Evolutionary conservation across 352 stramenopile species (phyloP), one percentile per base, ranked within the genome.

Genomic region (Phytophthora citrophthora): DNA sequence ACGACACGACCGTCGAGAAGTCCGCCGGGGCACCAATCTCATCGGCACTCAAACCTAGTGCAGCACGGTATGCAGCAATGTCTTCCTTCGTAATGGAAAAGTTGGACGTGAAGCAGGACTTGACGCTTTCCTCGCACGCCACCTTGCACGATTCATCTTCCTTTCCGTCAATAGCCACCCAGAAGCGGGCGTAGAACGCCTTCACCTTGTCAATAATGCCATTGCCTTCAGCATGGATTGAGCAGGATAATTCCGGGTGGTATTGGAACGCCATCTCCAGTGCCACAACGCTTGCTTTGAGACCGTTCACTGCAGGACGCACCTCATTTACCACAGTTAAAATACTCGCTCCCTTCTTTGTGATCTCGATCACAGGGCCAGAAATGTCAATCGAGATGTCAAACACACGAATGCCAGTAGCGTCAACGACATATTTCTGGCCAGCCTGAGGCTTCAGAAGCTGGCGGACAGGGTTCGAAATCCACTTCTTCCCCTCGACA

Each of bases 1-100:
- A 97, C 47, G 72, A 83, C 11, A 82, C 85, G 47, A 96, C 86
- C 8, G 85, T 94, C 32, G 77, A 81, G 48, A 95, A 95, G 36
- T 96, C 89, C 3, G 77, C 72, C 2, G 88, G 86, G 13, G 78
- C 81, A 2, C 68, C 73, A 0, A 29, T 44, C n/a, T 71, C 74
- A 6, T 64, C 64, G 20, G 46, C 62, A 18, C 27, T 40, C 5
- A 94, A 63, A 32, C 72, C 70, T 16, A 95, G 61, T 6, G 85
- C 72, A 26, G 70, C 60, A 34, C 88, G 83, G 68, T 94, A 95
- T 4, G 72, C 64, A 20, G 69, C 51, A 48, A 89, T 75, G 56
- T 94, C 83, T 7, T 80, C 50, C 20, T 72, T 76, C 4, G 76
- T 77, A 23, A 94, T 72, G 1, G 72, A 72, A 49, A 92, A 90